Conservation (phyloP, 805 yeast species). For the Candida peoriensis region DNA sequence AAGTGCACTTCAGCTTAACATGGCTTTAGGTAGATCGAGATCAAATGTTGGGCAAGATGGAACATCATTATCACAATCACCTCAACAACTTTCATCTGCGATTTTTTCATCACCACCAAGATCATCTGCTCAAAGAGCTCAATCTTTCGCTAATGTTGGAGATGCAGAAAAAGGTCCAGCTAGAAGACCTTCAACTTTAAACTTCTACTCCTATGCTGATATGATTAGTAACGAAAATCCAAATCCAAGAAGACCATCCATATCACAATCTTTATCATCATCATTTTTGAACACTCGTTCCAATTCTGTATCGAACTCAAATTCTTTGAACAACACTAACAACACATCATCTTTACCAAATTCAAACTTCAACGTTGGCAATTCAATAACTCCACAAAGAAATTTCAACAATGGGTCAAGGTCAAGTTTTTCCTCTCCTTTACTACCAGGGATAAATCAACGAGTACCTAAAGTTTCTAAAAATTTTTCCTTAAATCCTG, state of each 20-base stretch:
- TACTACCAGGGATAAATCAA: conserved; percentile 18
- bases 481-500: conserved; percentile 17
- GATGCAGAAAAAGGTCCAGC: conserved; percentile 19
- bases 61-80: conserved; percentile 12
- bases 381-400: conserved; percentile 22
- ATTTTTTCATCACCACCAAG: background rate
- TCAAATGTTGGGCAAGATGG: conserved; percentile 16
- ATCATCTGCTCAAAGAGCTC: conserved; percentile 2
- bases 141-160: conserved; percentile 20
- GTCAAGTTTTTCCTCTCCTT: conserved; percentile 31
- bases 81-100: no score
- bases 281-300: conserved; percentile 23
- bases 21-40: conserved; percentile 34
- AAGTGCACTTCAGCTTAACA: conserved; percentile 41
- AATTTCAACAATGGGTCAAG: conserved; percentile 9
- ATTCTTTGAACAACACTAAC: conserved; percentile 13
- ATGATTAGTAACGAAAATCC: conserved; percentile 64
- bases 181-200: conserved; percentile 24
- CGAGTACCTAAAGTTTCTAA: conserved; percentile 12
- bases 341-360: conserved; percentile 20
- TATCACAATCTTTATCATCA: conserved; percentile 37
- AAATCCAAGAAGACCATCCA: conserved; percentile 55
- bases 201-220: conserved; percentile 76
- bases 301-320: conserved; percentile 14
- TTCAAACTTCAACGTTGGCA: conserved; percentile 13